These are phyloP conservation scores for Malbranchea zuffiana DNA, from an alignment of 2,329 filamentous ascomycete species.

Conservation along the genomic window DNA sequence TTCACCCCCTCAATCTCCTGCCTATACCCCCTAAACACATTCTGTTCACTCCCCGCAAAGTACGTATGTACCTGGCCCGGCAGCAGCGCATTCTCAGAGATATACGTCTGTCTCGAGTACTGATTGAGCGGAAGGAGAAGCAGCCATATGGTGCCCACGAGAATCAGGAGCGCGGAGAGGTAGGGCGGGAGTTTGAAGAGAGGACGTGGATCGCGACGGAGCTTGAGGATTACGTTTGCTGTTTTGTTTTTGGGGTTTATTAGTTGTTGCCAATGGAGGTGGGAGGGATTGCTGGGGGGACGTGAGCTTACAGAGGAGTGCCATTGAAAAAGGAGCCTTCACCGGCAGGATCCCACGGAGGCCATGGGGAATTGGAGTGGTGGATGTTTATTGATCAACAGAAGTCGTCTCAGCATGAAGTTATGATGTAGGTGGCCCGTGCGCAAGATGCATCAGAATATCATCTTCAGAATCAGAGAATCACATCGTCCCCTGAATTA, in stretches of 20 bases:
- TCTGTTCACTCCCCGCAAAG: slow-evolving; percentile 90
- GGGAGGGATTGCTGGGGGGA: background rate
- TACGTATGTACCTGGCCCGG: slow-evolving; percentile 97
- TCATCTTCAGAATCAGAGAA: no score
- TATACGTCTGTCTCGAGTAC: slow-evolving; percentile 86
- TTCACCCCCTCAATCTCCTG: slow-evolving; percentile 59
- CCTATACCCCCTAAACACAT: slow-evolving; percentile 81
- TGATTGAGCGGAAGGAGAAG: slow-evolving; percentile 79
- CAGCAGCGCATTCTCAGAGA: slow-evolving; percentile 91
- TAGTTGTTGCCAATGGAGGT: background rate
- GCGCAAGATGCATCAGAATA: no score
- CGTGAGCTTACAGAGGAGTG: slow-evolving; percentile 30
- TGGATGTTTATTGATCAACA: background rate
- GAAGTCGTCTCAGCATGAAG: no score
- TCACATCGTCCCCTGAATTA: no score
- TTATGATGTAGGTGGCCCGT: no score
- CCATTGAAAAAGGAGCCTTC: slow-evolving; percentile 26
- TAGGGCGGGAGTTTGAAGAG: slow-evolving; percentile 66
- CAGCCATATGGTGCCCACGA: slow-evolving; percentile 81
- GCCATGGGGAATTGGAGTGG: slow-evolving; percentile 8
- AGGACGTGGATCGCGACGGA: slow-evolving; percentile 71
- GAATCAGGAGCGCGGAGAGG: slow-evolving; percentile 71
- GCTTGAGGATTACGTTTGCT: slow-evolving; percentile 33
- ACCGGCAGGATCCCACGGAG: slow-evolving; percentile 18
- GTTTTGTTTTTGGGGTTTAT: slow-evolving; percentile 5